Evolutionary conservation across 345 rosid genomes (phyloP), one percentile per base, ranked within the genome.

Genomic region (Pseudoturritis turrita): DNA sequence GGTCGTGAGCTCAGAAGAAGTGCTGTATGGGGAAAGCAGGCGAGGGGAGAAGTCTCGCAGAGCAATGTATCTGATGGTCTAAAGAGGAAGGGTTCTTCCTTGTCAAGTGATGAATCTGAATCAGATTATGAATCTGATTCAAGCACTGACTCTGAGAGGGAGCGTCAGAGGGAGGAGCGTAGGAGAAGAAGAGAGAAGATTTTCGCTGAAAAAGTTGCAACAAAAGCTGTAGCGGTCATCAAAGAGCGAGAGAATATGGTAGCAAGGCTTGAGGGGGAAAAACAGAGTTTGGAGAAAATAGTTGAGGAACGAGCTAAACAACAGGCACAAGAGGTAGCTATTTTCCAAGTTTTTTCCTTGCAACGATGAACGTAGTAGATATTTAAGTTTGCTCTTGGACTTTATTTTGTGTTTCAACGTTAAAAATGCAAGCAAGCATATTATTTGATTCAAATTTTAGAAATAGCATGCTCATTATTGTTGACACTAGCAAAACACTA

Each of bases 231-330:
- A 37, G 88, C 78, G 53, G 89, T 82, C 44, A 87, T 91, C 70
- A 89, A 83, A 83, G 96, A 91, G 78, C 84, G 84, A 53, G 98
- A 94, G 79, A 85, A 94, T 77, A 65, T 74, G 80, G 89, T 91
- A 67, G 98, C 98, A 28, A 86, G 87, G 80, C 82, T 91, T 68
- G 97, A 94, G 78, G 98, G 98, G 13, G 97, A 94, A 81, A 94
- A 94, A 79, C 89, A 85, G 79, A 89, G 92, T 78, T 76, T 94
- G 79, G 98, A 91, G 89, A 94, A 91, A 76, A 88, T 91, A 80
- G 85, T 89, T 14, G 98, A 91, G 66, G 96, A 89, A 77, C 88
- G 86, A 75, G 96, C 97, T 58, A 94, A 84, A 79, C 98, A 94
- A 66, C 97, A 89, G 77, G 98, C 81, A 45, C 84, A 82, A 81